Percentiles rank a stretch among this genome's conserved stretches.
Evolutionary conservation across 1,284 basidiomycete genomes (phyloP).

Genomic region (Cryptococcus wingfieldii): DNA sequence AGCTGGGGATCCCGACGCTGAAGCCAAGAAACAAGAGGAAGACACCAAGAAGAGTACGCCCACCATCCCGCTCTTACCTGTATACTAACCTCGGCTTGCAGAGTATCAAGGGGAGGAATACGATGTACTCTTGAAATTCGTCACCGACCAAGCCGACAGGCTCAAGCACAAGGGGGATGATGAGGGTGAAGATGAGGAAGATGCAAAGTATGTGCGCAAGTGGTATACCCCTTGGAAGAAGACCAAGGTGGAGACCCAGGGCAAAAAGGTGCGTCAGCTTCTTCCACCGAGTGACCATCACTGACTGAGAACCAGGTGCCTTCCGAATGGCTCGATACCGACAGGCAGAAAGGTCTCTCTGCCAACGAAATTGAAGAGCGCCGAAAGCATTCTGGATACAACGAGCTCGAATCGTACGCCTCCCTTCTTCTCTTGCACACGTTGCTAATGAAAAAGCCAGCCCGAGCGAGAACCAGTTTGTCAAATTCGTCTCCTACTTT

Average conservation of each 20-base stretch:
- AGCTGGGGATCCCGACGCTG: constrained; percentile 27
- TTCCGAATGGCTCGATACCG: constrained; percentile 53
- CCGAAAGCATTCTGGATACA: constrained; percentile 49
- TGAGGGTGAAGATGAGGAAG: constrained; percentile 33
- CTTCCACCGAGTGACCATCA: not conserved
- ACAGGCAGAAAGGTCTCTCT: constrained; percentile 51
- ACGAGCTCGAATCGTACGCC: constrained; percentile 53
- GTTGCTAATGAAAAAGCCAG: constrained; percentile 18
- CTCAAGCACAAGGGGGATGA: constrained; percentile 28
- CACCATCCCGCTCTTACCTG: not conserved
- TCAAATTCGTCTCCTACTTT: constrained; percentile 55
- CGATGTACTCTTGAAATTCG: constrained; percentile 41
- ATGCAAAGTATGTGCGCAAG: constrained; percentile 27
- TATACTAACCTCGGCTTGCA: constrained; percentile 1
- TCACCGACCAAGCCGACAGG: constrained; percentile 33
- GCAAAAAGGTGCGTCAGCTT: constrained; percentile 32
- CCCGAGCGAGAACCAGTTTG: constrained; percentile 52
- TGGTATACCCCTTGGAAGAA: constrained; percentile 52
- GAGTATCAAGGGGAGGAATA: constrained; percentile 45
- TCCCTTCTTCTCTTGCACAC: constrained; percentile 16
- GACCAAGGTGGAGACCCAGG: constrained; percentile 32
- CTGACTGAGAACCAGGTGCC: constrained; percentile 34
- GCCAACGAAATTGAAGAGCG: constrained; percentile 48
- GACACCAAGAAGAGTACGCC: constrained; percentile 32
- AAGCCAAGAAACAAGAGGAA: constrained; percentile 22